These are phyloP conservation scores for Lactuca sativa DNA, from an alignment of 129 eudicot species.

Conservation along the genomic window DNA sequence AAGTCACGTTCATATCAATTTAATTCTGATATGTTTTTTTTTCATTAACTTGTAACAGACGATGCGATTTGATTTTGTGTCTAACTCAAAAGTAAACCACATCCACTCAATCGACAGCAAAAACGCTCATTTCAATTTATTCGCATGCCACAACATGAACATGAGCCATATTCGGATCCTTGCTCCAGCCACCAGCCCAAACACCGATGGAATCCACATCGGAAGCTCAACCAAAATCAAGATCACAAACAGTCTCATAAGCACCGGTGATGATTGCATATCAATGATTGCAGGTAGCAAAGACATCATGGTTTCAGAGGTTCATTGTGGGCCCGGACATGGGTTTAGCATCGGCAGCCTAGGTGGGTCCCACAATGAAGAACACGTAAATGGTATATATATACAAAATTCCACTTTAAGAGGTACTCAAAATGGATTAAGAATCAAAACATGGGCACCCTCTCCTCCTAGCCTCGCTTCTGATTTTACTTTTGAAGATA, in stretches of 20 bases:
- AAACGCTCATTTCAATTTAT: conserved; percentile 52
- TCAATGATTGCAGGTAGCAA: conserved; percentile 48
- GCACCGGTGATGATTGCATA: conserved; percentile 81
- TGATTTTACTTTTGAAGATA: conserved; percentile 38
- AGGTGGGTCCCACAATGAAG: conserved; percentile 31
- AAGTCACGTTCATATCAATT: neutral
- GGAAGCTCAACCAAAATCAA: conserved; percentile 45
- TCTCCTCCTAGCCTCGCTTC: conserved; percentile 39
- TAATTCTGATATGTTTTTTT: neutral
- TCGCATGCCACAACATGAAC: conserved; percentile 44
- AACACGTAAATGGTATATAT: conserved; percentile 42
- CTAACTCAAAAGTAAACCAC: conserved; percentile 40
- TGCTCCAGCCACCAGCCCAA: conserved; percentile 50
- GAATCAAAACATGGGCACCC: conserved; percentile 79
- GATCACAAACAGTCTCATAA: conserved; percentile 33
- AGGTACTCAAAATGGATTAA: conserved; percentile 61
- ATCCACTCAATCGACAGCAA: conserved; percentile 55
- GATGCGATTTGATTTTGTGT: conserved; percentile 59
- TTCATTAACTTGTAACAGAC: conserved; percentile 31
- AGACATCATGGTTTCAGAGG: conserved; percentile 29
- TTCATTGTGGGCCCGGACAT: conserved; percentile 86
- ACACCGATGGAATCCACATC: conserved; percentile 72
- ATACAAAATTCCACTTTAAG: conserved; percentile 43
- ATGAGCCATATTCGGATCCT: conserved; percentile 37
- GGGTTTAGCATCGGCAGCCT: conserved; percentile 89